Conservation (phyloP, 2,329 filamentous ascomycete genomes). For the Coniosporium tulheliwenetii region DNA sequence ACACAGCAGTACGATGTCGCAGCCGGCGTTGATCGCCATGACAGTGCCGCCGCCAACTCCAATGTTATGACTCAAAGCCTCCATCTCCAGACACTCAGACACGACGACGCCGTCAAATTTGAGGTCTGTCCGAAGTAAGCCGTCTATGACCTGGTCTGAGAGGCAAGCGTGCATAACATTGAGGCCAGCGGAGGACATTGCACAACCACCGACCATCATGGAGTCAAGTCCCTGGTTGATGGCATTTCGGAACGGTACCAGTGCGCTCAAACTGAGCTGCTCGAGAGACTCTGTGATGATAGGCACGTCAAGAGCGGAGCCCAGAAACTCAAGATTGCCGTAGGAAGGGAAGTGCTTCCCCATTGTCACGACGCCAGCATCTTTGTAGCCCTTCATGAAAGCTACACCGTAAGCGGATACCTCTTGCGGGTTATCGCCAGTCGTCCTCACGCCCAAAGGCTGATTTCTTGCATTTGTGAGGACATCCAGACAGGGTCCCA, state of each 20-base stretch:
- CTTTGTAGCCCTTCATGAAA: constrained; percentile 82
- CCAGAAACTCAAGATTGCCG: constrained; percentile 84
- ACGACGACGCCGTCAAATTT: constrained; percentile 86
- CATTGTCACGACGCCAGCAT: constrained; percentile 75
- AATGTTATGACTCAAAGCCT: constrained; percentile 85
- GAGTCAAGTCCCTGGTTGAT: constrained; percentile 76
- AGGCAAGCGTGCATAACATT: constrained; percentile 93
- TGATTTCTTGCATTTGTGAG: constrained; percentile 86
- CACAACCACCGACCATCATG: constrained; percentile 92
- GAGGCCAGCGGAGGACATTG: constrained; percentile 79
- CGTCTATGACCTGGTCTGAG: constrained; percentile 84
- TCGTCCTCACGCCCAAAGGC: constrained; percentile 75
- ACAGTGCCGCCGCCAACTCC: constrained; percentile 94
- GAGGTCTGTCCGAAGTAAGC: constrained; percentile 72
- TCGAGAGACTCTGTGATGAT: constrained; percentile 92
- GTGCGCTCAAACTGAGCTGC: constrained; percentile 76
- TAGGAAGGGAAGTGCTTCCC: constrained; percentile 97
- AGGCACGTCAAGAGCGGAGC: constrained; percentile 79
- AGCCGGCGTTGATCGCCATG: constrained; percentile 94
- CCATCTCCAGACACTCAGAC: constrained; percentile 93
- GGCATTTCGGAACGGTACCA: constrained; percentile 84
- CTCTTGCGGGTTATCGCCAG: constrained; percentile 86
- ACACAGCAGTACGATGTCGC: constrained; percentile 79
- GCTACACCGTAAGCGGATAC: constrained; percentile 86
- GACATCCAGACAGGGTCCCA: constrained; percentile 87